Conservation (phyloP, 495 filamentous ascomycete species). For the Tuber borchii region DNA sequence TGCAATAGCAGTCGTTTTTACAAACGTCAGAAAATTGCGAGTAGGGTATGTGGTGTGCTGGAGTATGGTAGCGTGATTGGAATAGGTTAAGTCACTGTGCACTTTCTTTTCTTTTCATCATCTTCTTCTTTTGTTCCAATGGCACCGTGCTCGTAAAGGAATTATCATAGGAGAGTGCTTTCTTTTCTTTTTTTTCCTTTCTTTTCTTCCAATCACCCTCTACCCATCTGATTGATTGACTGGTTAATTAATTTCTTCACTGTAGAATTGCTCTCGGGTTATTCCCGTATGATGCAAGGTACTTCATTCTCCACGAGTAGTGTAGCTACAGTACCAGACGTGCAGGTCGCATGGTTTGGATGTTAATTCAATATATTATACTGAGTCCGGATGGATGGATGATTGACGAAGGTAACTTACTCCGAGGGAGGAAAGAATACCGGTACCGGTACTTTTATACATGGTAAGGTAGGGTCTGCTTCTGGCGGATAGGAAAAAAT, state of each 20-base stretch:
- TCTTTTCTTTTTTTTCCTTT: background rate
- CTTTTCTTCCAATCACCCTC: background rate
- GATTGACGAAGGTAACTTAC: background rate
- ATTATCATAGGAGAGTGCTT: background rate
- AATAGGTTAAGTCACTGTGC: background rate
- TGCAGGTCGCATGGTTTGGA: background rate
- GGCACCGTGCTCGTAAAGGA: background rate
- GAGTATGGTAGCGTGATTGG: background rate
- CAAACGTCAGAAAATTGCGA: too few relatives aligned
- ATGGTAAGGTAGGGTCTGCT: background rate
- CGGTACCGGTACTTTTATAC: background rate
- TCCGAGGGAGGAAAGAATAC: constrained; percentile 3
- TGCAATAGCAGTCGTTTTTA: too few relatives aligned
- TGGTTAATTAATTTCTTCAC: background rate
- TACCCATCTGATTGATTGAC: background rate
- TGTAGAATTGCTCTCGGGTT: background rate
- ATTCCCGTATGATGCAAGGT: background rate
- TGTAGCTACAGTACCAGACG: background rate
- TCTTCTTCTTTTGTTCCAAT: background rate
- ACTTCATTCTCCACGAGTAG: background rate
- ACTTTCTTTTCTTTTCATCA: background rate
- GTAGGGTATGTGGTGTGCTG: background rate
- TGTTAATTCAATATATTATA: background rate
- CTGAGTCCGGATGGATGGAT: background rate
- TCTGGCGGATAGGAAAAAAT: background rate